These are phyloP conservation scores for Coemansia umbellata DNA, from an alignment of 192 early-diverging fungal genomes.

Conservation along the genomic window DNA sequence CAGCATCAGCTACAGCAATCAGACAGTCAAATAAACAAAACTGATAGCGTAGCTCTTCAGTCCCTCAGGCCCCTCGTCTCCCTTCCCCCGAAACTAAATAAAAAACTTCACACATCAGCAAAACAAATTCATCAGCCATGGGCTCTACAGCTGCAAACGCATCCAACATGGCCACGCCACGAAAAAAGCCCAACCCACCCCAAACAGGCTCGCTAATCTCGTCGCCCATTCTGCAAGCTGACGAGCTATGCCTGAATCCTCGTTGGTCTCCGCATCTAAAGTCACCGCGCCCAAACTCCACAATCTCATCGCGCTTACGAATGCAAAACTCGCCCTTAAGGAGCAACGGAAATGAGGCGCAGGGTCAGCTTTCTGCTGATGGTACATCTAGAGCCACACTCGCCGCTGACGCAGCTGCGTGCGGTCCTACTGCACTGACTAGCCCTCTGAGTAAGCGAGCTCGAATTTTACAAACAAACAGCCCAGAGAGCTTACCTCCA, in stretches of 20 bases:
- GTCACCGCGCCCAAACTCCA: constrained; percentile 44
- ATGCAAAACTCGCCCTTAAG: constrained; percentile 17
- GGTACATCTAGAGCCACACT: not conserved
- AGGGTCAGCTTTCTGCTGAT: not conserved
- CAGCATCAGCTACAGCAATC: not conserved
- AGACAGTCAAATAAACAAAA: not conserved
- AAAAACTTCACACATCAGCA: too few species aligned
- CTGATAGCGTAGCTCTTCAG: too few species aligned
- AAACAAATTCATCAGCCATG: constrained; percentile 5
- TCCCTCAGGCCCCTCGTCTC: too few species aligned
- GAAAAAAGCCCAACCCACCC: constrained; percentile 9
- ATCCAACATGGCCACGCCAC: constrained; percentile 33
- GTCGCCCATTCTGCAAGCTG: constrained; percentile 47
- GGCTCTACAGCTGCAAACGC: constrained; percentile 21
- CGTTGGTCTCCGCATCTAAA: constrained; percentile 51
- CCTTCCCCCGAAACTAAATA: too few species aligned
- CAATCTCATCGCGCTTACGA: constrained; percentile 38
- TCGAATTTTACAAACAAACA: constrained; percentile 41
- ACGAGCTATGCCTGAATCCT: constrained; percentile 51
- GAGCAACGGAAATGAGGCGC: not conserved
- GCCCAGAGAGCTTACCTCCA: constrained; percentile 48
- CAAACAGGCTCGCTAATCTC: not conserved
- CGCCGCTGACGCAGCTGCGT: constrained; percentile 3
- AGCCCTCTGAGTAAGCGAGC: constrained; percentile 46
- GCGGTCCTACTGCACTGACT: constrained; percentile 10